phyloP scores from a whole-genome alignment of 2,329 filamentous ascomycete species.

The Knoxdaviesia capensis region DNA sequence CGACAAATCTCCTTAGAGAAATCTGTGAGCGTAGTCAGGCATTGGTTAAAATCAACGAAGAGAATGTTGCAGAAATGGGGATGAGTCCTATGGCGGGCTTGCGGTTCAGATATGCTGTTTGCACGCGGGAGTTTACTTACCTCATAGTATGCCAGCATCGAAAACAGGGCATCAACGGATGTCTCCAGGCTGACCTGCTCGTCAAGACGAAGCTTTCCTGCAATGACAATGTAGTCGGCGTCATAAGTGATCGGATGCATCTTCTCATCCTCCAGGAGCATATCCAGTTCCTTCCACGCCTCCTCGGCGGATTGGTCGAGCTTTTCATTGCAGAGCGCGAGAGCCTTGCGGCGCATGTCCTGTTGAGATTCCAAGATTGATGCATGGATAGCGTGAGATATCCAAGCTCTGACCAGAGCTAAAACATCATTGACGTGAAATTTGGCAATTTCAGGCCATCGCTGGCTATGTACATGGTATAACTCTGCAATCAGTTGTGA shows the following conservation, averaged over 20 bases:
- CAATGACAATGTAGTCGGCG: slow-evolving; percentile 5
- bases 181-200: slow-evolving; percentile 6
- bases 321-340: background rate
- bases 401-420: background rate
- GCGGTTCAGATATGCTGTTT: background rate
- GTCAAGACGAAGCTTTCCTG: slow-evolving; percentile 4
- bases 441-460: slow-evolving; percentile 4
- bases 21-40: slow-evolving; percentile 1
- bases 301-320: slow-evolving; percentile 1
- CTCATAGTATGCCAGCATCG: slow-evolving; percentile 9
- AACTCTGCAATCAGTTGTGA: slow-evolving; percentile 5
- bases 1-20: slow-evolving; percentile 8
- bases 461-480: slow-evolving; percentile 6
- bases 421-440: slow-evolving; percentile 4
- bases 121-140: slow-evolving; percentile 1
- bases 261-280: slow-evolving; percentile 4
- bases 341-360: background rate
- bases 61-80: no score
- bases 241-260: slow-evolving; percentile 7
- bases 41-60: no score
- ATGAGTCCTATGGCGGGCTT: background rate
- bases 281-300: slow-evolving; percentile 4
- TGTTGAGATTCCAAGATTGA: background rate
- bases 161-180: slow-evolving; percentile 5
- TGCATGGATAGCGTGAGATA: no score